Conservation (phyloP, 2,329 filamentous ascomycete species). For the Aspergillus melleus region DNA sequence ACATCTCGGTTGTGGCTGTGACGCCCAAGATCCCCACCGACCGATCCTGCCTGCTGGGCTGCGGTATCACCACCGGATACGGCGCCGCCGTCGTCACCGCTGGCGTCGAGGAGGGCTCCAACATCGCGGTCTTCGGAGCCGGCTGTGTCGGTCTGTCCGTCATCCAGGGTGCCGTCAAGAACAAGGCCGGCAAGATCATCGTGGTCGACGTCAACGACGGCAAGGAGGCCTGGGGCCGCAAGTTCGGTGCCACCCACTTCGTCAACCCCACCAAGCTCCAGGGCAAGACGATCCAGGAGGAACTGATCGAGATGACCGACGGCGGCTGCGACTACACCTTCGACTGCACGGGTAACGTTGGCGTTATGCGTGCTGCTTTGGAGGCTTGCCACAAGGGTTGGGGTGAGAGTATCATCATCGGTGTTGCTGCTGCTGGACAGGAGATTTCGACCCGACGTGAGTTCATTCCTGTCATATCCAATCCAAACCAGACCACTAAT, state of each 20-base stretch:
- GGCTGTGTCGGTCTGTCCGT: constrained; percentile 95
- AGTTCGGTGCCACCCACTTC: constrained; percentile 96
- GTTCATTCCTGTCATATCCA: constrained; percentile 40
- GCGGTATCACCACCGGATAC: constrained; percentile 98
- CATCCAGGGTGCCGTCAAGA: constrained; percentile 87
- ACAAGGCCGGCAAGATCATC: constrained; percentile 66
- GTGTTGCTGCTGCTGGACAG: constrained; percentile 92
- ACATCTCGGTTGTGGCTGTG: constrained; percentile 96
- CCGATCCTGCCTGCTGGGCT: constrained; percentile 91
- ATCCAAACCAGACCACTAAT: constrained; percentile 16
- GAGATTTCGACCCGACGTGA: constrained; percentile 91
- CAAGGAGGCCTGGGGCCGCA: constrained; percentile 89
- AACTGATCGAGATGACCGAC: constrained; percentile 95
- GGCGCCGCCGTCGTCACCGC: constrained; percentile 93
- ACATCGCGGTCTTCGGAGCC: constrained; percentile 88
- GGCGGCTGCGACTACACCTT: constrained; percentile 99
- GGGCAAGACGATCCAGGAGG: constrained; percentile 78
- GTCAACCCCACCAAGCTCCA: constrained; percentile 85
- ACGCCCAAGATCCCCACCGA: constrained; percentile 91
- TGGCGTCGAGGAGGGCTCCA: constrained; percentile 84
- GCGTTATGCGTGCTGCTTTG: constrained; percentile 91
- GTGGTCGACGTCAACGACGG: constrained; percentile 77
- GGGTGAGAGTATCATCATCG: constrained; percentile 97
- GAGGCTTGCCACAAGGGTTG: constrained; percentile 99
- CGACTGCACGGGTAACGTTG: constrained; percentile 96